A percentile compares a stretch with the other conserved stretches of the same genome.
Evolutionary conservation across 2,329 filamentous ascomycete genomes (phyloP).

Genomic region (Grosmannia serpens): DNA sequence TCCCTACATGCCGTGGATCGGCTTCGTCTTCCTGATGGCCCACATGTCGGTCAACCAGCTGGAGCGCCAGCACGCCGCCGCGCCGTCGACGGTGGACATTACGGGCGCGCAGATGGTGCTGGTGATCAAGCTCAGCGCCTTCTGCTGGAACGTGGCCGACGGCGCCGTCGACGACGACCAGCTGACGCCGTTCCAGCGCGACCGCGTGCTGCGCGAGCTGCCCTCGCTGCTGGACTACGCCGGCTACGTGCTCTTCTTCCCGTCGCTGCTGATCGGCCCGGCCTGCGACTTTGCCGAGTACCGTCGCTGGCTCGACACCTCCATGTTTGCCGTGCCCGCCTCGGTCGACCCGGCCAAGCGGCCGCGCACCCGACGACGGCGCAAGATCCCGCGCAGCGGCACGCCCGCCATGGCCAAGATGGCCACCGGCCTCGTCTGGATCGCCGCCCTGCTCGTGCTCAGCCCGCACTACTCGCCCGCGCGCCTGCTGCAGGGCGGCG

Average conservation of each 20-base stretch:
- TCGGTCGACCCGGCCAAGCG: conserved; percentile 76
- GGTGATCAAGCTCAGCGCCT: conserved; percentile 93
- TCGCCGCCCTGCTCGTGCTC: conserved; percentile 65
- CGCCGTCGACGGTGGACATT: conserved; percentile 65
- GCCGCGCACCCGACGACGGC: conserved; percentile 76
- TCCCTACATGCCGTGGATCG: conserved; percentile 95
- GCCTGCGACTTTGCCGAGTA: conserved; percentile 95
- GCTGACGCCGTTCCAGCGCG: conserved; percentile 78
- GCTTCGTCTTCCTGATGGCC: conserved; percentile 86
- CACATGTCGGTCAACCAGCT: conserved; percentile 92
- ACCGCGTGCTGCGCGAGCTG: conserved; percentile 63
- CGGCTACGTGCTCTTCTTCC: conserved; percentile 93
- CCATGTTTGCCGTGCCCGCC: conserved; percentile 81
- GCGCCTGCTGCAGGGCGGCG: conserved; percentile 41
- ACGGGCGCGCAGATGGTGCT: conserved; percentile 96
- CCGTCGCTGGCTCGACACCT: conserved; percentile 80
- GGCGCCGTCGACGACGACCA: conserved; percentile 67
- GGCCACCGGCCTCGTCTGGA: conserved; percentile 62
- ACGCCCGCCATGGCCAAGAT: conserved; percentile 74
- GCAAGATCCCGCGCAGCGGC: conserved; percentile 83
- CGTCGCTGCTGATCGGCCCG: conserved; percentile 76
- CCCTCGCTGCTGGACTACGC: conserved; percentile 70
- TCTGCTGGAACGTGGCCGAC: conserved; percentile 97
- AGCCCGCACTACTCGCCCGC: conserved; percentile 31
- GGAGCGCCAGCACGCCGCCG: conserved; percentile 58